phyloP scores from a whole-genome alignment of 495 filamentous ascomycete species.

The Xylaria bambusicola region DNA sequence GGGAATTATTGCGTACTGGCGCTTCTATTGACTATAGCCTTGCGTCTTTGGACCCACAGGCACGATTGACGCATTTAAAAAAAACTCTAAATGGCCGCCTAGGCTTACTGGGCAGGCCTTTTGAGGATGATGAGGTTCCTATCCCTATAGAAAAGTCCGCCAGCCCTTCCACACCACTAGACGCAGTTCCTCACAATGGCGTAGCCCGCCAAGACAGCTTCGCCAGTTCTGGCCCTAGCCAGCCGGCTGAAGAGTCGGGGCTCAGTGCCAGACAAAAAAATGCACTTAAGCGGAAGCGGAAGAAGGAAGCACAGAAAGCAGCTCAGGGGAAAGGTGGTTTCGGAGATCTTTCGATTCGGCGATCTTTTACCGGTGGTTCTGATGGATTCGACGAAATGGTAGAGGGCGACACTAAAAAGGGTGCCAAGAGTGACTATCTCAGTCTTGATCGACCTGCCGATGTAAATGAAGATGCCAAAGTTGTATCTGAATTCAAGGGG shows the following conservation, averaged over 20 bases:
- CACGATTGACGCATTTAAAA: conserved; percentile 81
- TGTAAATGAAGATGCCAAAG: conserved; percentile 83
- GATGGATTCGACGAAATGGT: conserved; percentile 60
- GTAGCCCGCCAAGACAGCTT: conserved; percentile 38
- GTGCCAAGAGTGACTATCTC: conserved; percentile 85
- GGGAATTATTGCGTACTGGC: conserved; percentile 78
- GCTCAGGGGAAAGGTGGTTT: conserved; percentile 69
- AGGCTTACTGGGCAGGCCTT: conserved; percentile 76
- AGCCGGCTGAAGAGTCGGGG: conserved; percentile 63
- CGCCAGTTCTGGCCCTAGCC: conserved; percentile 30
- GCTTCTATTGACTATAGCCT: conserved; percentile 75
- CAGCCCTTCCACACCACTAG: conserved; percentile 45
- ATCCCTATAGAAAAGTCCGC: conserved; percentile 39
- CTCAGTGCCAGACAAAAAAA: conserved; percentile 92
- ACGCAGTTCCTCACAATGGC: conserved; percentile 45
- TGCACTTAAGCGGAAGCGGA: conserved; percentile 87
- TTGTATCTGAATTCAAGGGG: conserved; percentile 96
- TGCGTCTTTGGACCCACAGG: conserved; percentile 75
- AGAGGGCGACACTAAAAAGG: conserved; percentile 62
- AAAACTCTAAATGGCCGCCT: conserved; percentile 81
- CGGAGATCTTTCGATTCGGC: conserved; percentile 78
- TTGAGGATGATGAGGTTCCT: conserved; percentile 79
- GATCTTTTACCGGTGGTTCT: conserved; percentile 59
- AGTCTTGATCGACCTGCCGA: conserved; percentile 71
- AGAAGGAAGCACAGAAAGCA: conserved; percentile 78